A percentile compares a stretch with the other conserved stretches of the same genome.
Evolutionary conservation across 2,329 filamentous ascomycete species (phyloP).

Genomic region (Pyricularia grisea): DNA sequence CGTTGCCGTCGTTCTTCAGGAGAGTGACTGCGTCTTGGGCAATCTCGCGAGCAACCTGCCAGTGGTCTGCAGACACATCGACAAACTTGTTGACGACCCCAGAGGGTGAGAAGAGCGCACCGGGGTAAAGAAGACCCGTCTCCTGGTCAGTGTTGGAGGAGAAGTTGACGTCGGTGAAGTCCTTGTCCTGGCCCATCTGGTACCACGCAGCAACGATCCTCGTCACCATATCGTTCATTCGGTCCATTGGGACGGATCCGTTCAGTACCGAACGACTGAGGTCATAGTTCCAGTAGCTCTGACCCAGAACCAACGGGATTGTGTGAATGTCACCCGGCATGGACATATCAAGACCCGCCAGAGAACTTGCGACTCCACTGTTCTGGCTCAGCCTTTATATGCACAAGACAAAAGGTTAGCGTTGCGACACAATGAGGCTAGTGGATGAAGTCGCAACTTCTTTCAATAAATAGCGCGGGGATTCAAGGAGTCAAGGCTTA

Average conservation of each 20-base stretch:
- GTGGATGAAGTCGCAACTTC: background rate
- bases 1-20: conserved; percentile 54
- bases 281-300: conserved; percentile 45
- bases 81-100: conserved; percentile 64
- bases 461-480: background rate
- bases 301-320: conserved; percentile 40
- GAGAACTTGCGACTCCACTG: conserved; percentile 61
- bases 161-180: conserved; percentile 48
- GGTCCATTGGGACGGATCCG: conserved; percentile 43
- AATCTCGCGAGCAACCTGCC: conserved; percentile 39
- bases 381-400: conserved; percentile 51
- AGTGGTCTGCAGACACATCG: conserved; percentile 45
- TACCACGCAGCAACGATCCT: conserved; percentile 51
- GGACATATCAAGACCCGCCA: conserved; percentile 62
- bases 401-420: background rate
- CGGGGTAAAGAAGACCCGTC: conserved; percentile 47
- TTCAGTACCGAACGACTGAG: conserved; percentile 46
- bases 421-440: conserved; percentile 17
- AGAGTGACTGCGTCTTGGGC: conserved; percentile 49
- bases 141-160: conserved; percentile 47
- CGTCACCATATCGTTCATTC: conserved; percentile 47
- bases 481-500: background rate
- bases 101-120: conserved; percentile 45
- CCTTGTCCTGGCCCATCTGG: conserved; percentile 47
- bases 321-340: conserved; percentile 45